Evolutionary conservation across 2,329 filamentous ascomycete species (phyloP).

Genomic region (Paracorniculantispora psalliotae): DNA sequence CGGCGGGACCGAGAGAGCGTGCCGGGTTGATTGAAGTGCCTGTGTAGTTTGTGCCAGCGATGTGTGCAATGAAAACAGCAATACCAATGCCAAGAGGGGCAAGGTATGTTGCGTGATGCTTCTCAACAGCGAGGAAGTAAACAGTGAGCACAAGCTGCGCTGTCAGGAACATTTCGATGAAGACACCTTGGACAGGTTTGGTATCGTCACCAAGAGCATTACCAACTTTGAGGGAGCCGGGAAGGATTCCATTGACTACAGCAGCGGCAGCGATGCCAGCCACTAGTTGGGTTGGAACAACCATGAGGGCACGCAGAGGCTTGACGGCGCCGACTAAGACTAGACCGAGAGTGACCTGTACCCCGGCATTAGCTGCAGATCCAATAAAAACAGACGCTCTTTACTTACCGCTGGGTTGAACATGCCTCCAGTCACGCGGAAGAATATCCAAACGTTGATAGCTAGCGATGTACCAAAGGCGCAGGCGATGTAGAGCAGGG

Average conservation of each 20-base stretch:
- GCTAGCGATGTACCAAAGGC: constrained; percentile 40
- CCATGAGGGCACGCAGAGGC: not conserved
- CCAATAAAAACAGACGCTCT: not conserved
- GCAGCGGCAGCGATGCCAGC: not conserved
- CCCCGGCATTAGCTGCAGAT: too few relatives aligned
- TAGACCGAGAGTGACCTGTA: not conserved
- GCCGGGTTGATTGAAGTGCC: constrained; percentile 41
- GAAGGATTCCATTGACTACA: not conserved
- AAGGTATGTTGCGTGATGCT: constrained; percentile 63
- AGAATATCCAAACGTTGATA: constrained; percentile 45
- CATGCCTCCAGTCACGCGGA: constrained; percentile 35
- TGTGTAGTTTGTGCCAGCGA: constrained; percentile 34
- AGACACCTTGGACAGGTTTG: constrained; percentile 50
- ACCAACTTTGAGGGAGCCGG: constrained; percentile 29
- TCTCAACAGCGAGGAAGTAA: constrained; percentile 63
- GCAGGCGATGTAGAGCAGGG: constrained; percentile 38
- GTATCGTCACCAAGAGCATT: constrained; percentile 48
- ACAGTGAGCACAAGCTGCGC: constrained; percentile 56
- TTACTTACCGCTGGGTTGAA: constrained; percentile 17
- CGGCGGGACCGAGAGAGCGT: constrained; percentile 42
- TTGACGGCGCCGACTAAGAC: not conserved
- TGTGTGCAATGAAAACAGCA: constrained; percentile 54
- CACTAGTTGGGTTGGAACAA: not conserved
- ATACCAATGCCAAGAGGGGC: constrained; percentile 66
- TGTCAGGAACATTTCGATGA: constrained; percentile 61